Conservation (phyloP, 768 basidiomycete genomes). For the Pisolithus marmoratus region DNA sequence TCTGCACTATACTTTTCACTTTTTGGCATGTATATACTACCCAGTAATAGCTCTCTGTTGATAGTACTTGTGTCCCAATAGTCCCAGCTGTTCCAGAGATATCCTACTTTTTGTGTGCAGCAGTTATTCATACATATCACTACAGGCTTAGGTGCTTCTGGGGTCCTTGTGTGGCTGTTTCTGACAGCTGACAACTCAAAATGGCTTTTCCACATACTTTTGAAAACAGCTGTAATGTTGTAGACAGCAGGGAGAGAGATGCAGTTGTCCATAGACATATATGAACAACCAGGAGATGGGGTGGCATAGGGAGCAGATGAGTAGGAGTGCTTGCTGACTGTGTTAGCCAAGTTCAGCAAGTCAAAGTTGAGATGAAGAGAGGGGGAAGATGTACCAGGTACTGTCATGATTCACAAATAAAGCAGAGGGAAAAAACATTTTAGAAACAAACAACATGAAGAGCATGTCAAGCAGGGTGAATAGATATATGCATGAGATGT, state of each 20-base stretch:
- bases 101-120: too few species aligned
- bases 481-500: conserved; percentile 57
- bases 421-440: not conserved
- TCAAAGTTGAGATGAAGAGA: conserved; percentile 63
- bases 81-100: too few species aligned
- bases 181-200: too few species aligned
- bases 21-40: too few species aligned
- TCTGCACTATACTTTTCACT: too few species aligned
- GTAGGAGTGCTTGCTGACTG: conserved; percentile 55
- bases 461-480: not conserved
- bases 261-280: conserved; percentile 58
- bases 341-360: conserved; percentile 49
- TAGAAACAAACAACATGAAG: not conserved
- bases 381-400: conserved; percentile 45
- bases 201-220: too few species aligned
- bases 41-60: too few species aligned
- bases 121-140: too few species aligned
- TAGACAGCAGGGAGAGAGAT: conserved; percentile 75
- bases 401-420: conserved; percentile 21
- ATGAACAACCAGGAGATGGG: conserved; percentile 51
- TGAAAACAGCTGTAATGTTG: too few species aligned
- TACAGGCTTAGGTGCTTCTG: too few species aligned
- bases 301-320: conserved; percentile 51
- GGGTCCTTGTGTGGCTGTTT: too few species aligned
- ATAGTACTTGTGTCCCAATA: too few species aligned